Conservation (phyloP, 164 flowering plant species). For the Dillenia turbinata region DNA sequence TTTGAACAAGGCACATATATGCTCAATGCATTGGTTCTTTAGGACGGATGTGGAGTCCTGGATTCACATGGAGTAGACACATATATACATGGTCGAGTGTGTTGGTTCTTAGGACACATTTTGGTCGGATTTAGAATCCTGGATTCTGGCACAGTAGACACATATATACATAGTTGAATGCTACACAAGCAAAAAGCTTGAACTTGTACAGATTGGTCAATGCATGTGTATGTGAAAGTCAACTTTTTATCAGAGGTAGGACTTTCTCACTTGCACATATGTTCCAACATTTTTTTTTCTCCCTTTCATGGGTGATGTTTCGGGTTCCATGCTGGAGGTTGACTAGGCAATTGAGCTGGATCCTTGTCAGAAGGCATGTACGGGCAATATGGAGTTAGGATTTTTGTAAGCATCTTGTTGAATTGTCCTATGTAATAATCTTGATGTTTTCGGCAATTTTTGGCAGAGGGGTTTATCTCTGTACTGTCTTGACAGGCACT, state of each 20-base stretch:
- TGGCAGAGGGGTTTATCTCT: slow-evolving; percentile 96
- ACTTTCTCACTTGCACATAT: neutral
- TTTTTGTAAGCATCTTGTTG: neutral
- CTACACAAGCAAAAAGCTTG: no score
- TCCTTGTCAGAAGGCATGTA: slow-evolving; percentile 94
- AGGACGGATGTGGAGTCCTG: no score
- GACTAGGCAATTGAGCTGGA: slow-evolving; percentile 84
- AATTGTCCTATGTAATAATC: slow-evolving; percentile 2
- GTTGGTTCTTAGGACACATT: no score
- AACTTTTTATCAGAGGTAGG: neutral
- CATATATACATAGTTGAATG: no score
- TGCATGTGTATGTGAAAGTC: no score
- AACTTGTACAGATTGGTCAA: no score
- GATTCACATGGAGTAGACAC: no score
- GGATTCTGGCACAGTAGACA: no score
- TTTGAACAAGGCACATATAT: no score
- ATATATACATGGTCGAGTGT: no score
- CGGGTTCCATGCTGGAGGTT: slow-evolving; percentile 71
- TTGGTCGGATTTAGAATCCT: no score
- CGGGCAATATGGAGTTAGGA: slow-evolving; percentile 8
- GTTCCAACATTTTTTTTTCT: neutral
- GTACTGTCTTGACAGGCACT: slow-evolving; percentile 88
- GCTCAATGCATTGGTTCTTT: no score
- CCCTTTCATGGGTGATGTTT: slow-evolving; percentile 70
- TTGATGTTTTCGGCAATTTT: slow-evolving; percentile 41